Conservation (phyloP, 768 basidiomycete genomes). For the Exsudoporus frostii region DNA sequence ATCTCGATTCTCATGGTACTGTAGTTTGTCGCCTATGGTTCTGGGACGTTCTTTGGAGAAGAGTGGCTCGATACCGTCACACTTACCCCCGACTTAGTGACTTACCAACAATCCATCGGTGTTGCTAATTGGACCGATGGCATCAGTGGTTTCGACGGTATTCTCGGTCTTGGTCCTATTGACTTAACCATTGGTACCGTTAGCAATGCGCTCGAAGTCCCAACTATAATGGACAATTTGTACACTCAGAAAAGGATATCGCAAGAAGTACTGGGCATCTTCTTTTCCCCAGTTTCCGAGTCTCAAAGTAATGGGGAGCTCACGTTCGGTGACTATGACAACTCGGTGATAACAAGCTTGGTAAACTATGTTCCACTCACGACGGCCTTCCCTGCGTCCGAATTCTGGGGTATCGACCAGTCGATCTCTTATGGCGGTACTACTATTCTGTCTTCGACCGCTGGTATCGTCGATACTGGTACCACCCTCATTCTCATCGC, state of each 20-base stretch:
- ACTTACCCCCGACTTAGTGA: background rate
- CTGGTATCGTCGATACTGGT: slow-evolving; percentile 36
- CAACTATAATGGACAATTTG: slow-evolving; percentile 37
- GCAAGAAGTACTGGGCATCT: slow-evolving; percentile 31
- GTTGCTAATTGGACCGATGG: slow-evolving; percentile 30
- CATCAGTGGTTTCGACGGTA: slow-evolving; percentile 35
- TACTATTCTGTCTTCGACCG: slow-evolving; percentile 20
- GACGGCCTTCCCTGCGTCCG: slow-evolving; percentile 16
- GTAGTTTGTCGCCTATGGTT: background rate
- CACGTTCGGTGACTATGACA: slow-evolving; percentile 29
- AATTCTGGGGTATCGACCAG: slow-evolving; percentile 34
- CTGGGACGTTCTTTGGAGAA: slow-evolving; percentile 8
- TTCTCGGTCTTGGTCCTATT: slow-evolving; percentile 36
- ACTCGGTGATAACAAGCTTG: slow-evolving; percentile 3
- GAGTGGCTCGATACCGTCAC: slow-evolving; percentile 18
- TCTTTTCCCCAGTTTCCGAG: slow-evolving; percentile 26
- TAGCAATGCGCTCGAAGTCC: slow-evolving; percentile 11
- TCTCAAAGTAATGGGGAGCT: slow-evolving; percentile 22
- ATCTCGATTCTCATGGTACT: slow-evolving; percentile 4
- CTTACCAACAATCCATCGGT: slow-evolving; percentile 34
- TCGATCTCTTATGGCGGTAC: slow-evolving; percentile 27
- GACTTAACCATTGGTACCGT: slow-evolving; percentile 31
- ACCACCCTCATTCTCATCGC: slow-evolving; percentile 26
- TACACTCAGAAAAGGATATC: slow-evolving; percentile 27
- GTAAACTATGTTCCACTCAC: slow-evolving; percentile 27